A percentile compares a stretch with the other conserved stretches of the same genome.
Conservation (phyloP, 129 eudicot genomes). For the Logfia minima region DNA sequence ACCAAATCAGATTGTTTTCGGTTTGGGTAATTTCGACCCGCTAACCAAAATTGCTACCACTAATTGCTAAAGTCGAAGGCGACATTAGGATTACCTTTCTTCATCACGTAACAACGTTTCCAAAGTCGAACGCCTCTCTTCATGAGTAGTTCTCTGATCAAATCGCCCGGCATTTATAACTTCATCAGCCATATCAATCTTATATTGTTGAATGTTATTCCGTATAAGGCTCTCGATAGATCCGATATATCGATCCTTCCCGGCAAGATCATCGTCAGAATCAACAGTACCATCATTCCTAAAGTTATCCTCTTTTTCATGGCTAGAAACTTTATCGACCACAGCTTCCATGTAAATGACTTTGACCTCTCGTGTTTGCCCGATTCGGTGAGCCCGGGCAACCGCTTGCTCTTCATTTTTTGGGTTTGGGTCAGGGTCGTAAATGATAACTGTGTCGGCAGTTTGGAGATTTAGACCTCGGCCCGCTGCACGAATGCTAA, state of each 20-base stretch:
- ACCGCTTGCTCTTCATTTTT: constrained; percentile 97
- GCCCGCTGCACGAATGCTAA: constrained; percentile 96
- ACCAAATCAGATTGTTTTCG: not conserved
- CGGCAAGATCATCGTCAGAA: constrained; percentile 93
- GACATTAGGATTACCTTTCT: constrained; percentile 41
- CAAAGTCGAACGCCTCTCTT: constrained; percentile 88
- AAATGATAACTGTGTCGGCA: constrained; percentile 94
- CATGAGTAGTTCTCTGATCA: constrained; percentile 99
- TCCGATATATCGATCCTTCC: constrained; percentile 93
- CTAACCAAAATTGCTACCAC: not conserved
- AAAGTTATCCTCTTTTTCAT: constrained; percentile 81
- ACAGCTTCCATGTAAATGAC: constrained; percentile 97
- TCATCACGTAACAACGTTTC: constrained; percentile 89
- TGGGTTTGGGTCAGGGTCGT: constrained; percentile 97
- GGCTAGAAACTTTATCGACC: constrained; percentile 84
- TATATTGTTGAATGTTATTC: constrained; percentile 91
- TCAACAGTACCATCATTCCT: constrained; percentile 70
- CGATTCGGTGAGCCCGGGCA: constrained; percentile 97
- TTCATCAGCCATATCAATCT: constrained; percentile 99
- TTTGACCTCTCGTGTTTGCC: constrained; percentile 95
- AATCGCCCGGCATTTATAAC: constrained; percentile 98
- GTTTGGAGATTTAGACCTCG: constrained; percentile 91
- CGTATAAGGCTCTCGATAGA: constrained; percentile 92
- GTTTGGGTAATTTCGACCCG: not conserved
- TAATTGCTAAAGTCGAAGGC: not conserved